phyloP scores from a whole-genome alignment of 768 basidiomycete species.

The Termitomyces sp. region DNA sequence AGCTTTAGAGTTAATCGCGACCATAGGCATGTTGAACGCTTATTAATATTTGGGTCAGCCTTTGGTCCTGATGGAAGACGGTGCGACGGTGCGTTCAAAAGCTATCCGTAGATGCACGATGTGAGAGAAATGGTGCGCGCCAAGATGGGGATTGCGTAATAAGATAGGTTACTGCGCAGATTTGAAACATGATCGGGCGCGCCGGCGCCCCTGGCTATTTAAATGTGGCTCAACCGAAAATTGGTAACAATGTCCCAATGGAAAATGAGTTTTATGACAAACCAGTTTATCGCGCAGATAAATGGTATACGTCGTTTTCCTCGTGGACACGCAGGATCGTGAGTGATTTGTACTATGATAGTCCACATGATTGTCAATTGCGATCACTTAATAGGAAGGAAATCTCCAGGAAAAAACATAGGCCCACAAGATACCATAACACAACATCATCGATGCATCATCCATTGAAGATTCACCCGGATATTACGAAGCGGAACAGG shows the following conservation, averaged over 20 bases:
- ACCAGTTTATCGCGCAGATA: too few relatives aligned
- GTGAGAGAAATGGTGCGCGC: background rate
- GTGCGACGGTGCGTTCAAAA: background rate
- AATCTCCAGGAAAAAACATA: background rate
- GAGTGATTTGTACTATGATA: too few relatives aligned
- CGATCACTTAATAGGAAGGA: background rate
- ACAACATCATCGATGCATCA: background rate
- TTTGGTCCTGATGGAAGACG: background rate
- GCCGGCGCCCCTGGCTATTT: too few relatives aligned
- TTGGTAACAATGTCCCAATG: too few relatives aligned
- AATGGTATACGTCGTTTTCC: too few relatives aligned
- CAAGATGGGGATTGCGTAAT: too few relatives aligned
- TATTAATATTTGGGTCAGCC: too few relatives aligned
- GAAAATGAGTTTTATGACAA: too few relatives aligned
- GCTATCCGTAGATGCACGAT: background rate
- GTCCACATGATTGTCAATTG: background rate
- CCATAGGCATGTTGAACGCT: constrained; percentile 24
- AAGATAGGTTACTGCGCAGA: background rate
- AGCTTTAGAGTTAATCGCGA: constrained; percentile 23
- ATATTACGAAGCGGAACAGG: background rate
- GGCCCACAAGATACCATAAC: background rate
- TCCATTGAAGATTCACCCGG: background rate
- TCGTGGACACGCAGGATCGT: too few relatives aligned
- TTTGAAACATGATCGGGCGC: background rate
- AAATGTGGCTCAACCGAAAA: background rate